Base-by-base conservation (phyloP, 2,329 filamentous ascomycete species). In the Lasiodiplodia sp. region DNA sequence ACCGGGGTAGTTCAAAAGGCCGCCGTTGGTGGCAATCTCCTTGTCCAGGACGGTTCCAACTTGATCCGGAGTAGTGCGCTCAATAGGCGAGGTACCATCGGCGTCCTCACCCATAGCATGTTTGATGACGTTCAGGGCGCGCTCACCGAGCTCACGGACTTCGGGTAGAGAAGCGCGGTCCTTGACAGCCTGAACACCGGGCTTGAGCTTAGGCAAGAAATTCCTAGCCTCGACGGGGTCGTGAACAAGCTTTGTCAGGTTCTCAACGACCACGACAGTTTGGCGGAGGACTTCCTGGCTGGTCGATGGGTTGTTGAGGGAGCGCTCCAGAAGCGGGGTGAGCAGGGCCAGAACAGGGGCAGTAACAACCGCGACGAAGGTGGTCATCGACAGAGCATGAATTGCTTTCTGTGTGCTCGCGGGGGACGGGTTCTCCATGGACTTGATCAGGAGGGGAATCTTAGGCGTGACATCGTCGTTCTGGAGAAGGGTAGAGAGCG, bases 171-270 rank as follows among this genome's bases (percentile, higher is more conserved):
- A 97, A 34, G 96, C 95, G 71, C 94, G 89, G 73, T 96, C 90
- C 73, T 90, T 89, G 69, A 99, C 95, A 67, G 86, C 87, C 85
- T 97, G 93, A 57, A 99, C 92, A 87, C 96, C 96, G 53, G 96
- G 96, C 77, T 92, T 92, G 65, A 99, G 86, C 82, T 97, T 97
- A 64, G 96, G 96, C 78, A 99, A 83, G 86, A 99, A 99, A 68
- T 93, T 93, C 72, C 96, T 88, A 40, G 96, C 96, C 84, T 99
- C 96, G 70, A 97, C 89, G 16, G 96, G 96, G 79, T 93, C 94
- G 81, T 99, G 96, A 34, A 99, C 96, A 38, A 99, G 89, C 85
- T 97, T 98, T 70, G 96, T 99, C 84, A 99, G 85, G 83, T 99
- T 99, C 84, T 99, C 96, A 23, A 96, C 92, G 64, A 99, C 96